phyloP scores from a whole-genome alignment of 23 red algal genomes.

The Gracilaria domingensis region DNA sequence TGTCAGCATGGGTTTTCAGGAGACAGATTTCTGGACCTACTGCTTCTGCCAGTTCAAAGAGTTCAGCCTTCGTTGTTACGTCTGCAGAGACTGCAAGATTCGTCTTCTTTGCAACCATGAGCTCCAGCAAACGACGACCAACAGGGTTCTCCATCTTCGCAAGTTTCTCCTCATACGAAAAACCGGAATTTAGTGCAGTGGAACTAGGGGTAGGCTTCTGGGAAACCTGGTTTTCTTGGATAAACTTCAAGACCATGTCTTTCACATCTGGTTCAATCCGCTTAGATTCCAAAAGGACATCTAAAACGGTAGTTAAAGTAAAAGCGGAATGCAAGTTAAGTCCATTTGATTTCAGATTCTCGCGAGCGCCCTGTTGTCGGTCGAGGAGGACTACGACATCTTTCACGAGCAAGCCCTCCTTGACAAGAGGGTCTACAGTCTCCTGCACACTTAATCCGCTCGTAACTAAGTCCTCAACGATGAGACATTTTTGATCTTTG shows the following conservation, averaged over 20 bases:
- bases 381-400: slow-evolving; percentile 90
- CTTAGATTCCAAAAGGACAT: slow-evolving; percentile 36
- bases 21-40: slow-evolving; percentile 91
- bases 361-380: slow-evolving; percentile 91
- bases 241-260: slow-evolving; percentile 67
- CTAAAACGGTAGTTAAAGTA: slow-evolving; percentile 57
- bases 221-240: slow-evolving; percentile 71
- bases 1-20: slow-evolving; percentile 97
- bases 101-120: slow-evolving; percentile 81
- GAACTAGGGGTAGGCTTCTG: background rate
- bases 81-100: slow-evolving; percentile 96
- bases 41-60: slow-evolving; percentile 77
- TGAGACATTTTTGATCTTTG: slow-evolving; percentile 55
- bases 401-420: slow-evolving; percentile 65
- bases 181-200: background rate
- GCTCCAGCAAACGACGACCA: slow-evolving; percentile 64
- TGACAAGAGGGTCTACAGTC: slow-evolving; percentile 72
- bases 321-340: slow-evolving; percentile 80
- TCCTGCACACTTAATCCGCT: slow-evolving; percentile 92
- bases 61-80: slow-evolving; percentile 74
- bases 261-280: slow-evolving; percentile 51
- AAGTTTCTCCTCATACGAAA: slow-evolving; percentile 57
- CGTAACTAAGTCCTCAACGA: slow-evolving; percentile 97
- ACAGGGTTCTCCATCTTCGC: slow-evolving; percentile 45
- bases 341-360: slow-evolving; percentile 47